phyloP scores from a whole-genome alignment of 495 filamentous ascomycete genomes.

The Thermochaetoides thermophila region DNA sequence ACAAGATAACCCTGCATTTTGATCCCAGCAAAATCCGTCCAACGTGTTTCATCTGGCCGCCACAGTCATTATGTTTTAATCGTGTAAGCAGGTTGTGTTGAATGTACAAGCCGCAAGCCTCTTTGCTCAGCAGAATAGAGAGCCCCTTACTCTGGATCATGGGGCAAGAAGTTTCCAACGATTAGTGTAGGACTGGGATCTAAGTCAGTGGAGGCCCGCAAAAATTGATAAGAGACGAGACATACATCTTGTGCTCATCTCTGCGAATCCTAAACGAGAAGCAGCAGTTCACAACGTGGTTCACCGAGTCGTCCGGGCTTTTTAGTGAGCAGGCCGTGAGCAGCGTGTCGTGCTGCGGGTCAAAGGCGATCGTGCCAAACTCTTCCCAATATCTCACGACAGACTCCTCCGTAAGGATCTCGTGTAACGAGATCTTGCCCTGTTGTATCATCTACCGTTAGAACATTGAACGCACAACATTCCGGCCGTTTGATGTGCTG shows the following conservation, averaged over 20 bases:
- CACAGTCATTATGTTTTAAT: too few relatives aligned
- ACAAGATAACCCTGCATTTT: too few relatives aligned
- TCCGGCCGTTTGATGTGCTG: background rate
- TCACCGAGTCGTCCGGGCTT: constrained; percentile 59
- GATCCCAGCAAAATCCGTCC: too few relatives aligned
- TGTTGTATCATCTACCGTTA: constrained; percentile 24
- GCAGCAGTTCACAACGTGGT: constrained; percentile 72
- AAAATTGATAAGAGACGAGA: constrained; percentile 13
- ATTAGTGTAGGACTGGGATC: constrained; percentile 69
- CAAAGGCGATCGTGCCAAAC: constrained; percentile 96
- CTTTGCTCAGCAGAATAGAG: too few relatives aligned
- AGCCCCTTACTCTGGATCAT: constrained; percentile 2
- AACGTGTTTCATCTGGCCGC: too few relatives aligned
- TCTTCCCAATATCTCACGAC: constrained; percentile 98
- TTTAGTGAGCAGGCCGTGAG: constrained; percentile 87
- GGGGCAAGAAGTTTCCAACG: constrained; percentile 38
- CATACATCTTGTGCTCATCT: constrained; percentile 94
- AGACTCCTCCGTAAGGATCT: constrained; percentile 87
- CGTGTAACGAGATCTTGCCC: constrained; percentile 91
- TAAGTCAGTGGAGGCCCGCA: background rate
- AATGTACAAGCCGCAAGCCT: too few relatives aligned
- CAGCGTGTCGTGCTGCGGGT: constrained; percentile 90
- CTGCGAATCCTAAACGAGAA: constrained; percentile 94
- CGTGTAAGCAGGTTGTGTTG: too few relatives aligned
- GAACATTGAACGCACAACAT: background rate